Conservation (phyloP, 2,329 filamentous ascomycete genomes). For the Aspergillus latus region DNA sequence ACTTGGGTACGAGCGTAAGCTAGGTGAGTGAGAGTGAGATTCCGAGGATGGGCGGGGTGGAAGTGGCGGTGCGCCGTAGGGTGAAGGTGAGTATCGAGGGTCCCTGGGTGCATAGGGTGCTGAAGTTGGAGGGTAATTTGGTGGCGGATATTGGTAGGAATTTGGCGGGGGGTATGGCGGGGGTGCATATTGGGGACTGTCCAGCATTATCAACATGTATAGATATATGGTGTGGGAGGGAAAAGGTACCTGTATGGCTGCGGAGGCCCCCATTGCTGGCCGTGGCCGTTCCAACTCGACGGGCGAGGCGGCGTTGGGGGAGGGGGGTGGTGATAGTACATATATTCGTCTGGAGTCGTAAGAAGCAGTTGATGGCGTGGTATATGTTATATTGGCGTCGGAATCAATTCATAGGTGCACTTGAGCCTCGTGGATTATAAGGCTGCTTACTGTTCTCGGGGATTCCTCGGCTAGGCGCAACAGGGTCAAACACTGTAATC, state of each 20-base stretch:
- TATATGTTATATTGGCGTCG: not conserved
- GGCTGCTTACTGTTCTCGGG: not conserved
- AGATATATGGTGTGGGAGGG: not conserved
- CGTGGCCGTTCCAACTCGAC: slow-evolving; percentile 8
- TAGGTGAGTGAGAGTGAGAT: not conserved
- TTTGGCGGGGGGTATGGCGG: slow-evolving; percentile 1
- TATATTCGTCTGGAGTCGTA: slow-evolving; percentile 13
- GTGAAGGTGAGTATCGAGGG: slow-evolving; percentile 7
- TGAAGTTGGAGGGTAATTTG: slow-evolving; percentile 3
- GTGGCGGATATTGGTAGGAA: slow-evolving; percentile 7
- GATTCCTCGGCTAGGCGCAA: not conserved
- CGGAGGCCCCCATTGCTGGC: slow-evolving; percentile 12
- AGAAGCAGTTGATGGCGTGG: too few relatives aligned
- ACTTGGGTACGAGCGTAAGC: not conserved
- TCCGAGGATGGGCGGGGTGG: slow-evolving; percentile 10
- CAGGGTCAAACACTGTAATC: not conserved
- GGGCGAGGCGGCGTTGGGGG: slow-evolving; percentile 9
- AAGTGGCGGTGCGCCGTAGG: slow-evolving; percentile 20
- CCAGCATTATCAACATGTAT: not conserved
- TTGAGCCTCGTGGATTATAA: too few relatives aligned
- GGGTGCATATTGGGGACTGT: not conserved
- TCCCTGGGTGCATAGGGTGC: not conserved
- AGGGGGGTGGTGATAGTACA: slow-evolving; percentile 23
- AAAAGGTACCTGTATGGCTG: slow-evolving; percentile 11
- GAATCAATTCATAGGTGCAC: not conserved